Percentiles rank a stretch among this genome's conserved stretches.
Evolutionary conservation across 495 filamentous ascomycete genomes (phyloP).

Genomic region (Pseudevernia furfuracea): DNA sequence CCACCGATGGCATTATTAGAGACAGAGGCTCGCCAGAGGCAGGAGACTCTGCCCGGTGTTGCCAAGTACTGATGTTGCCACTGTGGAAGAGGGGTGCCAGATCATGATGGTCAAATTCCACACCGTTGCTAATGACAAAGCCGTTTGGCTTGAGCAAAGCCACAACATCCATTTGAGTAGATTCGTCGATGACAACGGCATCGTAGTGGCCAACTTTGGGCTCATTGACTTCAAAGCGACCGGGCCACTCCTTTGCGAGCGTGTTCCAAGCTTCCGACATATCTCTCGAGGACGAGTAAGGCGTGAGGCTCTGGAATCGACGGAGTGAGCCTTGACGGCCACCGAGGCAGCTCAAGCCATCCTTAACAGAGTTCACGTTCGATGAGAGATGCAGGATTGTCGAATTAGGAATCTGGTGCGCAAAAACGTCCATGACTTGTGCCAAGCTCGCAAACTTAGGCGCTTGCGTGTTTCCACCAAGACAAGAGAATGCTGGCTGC

Average conservation of each 20-base stretch:
- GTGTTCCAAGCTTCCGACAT: constrained; percentile 11
- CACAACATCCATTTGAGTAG: constrained; percentile 9
- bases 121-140: constrained; percentile 17
- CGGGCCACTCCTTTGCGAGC: constrained; percentile 13
- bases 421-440: constrained; percentile 24
- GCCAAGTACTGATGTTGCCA: constrained; percentile 11
- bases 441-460: constrained; percentile 12
- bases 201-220: constrained; percentile 19
- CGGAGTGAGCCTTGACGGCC: constrained; percentile 13
- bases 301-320: constrained; percentile 20
- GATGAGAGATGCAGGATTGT: constrained; percentile 25
- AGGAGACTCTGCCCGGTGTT: neutral
- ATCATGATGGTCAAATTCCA: constrained; percentile 9
- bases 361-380: constrained; percentile 10
- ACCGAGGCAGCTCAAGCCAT: constrained; percentile 12
- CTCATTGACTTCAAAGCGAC: constrained; percentile 15
- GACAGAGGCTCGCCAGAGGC: constrained; percentile 11
- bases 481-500: constrained; percentile 24
- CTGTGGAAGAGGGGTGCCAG: constrained; percentile 15
- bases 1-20: constrained; percentile 12
- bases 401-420: constrained; percentile 22
- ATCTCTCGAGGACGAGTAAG: constrained; percentile 16
- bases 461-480: constrained; percentile 10
- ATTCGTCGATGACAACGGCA: constrained; percentile 18
- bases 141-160: constrained; percentile 18